Evolutionary conservation across 78 protist species (phyloP), one percentile per base, ranked within the genome.

Genomic region (Anaeramoeba flamelloides): DNA sequence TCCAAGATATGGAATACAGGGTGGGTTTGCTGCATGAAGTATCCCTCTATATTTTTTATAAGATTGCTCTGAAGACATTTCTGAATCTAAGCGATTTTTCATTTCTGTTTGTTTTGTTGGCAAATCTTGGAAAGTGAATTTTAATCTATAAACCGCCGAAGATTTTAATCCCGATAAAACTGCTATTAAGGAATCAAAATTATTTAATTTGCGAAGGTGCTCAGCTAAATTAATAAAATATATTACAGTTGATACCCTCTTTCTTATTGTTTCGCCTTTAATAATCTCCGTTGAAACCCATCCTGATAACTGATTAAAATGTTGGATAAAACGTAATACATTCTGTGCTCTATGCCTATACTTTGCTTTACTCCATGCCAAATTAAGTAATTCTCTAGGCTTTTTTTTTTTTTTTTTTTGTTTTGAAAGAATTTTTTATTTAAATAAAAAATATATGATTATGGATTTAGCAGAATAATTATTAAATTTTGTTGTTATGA

Each of bases 221-320:
- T 89, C 87, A 0, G 87, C 89, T 17, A 89, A 75, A 76, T 77
- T 78, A 36, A 89, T 77, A 81, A 84, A 88, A 32, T 82, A 75
- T 38, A 86, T 41, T 85, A 89, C 79, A 80, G 78, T 65, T 22
- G 83, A 30, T 0, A 86, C 87, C n/a, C 92, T 4, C 32, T 82
- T 82, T 38, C 82, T 76, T 0, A 88, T 82, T 2, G 78, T 78
- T 1, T 3, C 36, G 0, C 86, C 79, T 22, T 83, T 81, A 2
- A 87, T 74, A 76, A 89, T 89, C 78, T 84, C 36, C 0, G 87
- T 86, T 0, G 92, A 88, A 36, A 89, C 90, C 91, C 91, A 89
- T 79, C 84, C 80, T 4, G 91, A 86, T 0, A 88, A 69, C 33
- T 88, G 87, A 33, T 88, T 86, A 41, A 87, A 87, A 37, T 87